Percentiles rank a stretch among this genome's conserved stretches.
These are phyloP conservation scores for Diplosphaera chodatii DNA, from an alignment of 139 green algal species.

Conservation along the genomic window DNA sequence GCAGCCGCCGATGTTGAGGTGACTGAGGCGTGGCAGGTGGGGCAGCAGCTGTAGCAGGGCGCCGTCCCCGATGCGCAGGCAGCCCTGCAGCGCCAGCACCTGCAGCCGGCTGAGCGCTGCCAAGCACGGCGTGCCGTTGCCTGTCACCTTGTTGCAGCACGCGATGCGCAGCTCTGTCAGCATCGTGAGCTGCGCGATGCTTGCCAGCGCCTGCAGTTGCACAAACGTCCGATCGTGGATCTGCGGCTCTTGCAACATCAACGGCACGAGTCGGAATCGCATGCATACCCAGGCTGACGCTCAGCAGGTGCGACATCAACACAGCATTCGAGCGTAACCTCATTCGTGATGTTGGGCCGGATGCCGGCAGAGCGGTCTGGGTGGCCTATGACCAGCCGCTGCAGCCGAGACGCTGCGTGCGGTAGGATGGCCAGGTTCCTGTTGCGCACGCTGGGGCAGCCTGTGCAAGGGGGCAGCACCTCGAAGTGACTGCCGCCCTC, in stretches of 20 bases:
- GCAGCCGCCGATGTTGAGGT: constrained; percentile 8
- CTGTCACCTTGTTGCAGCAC: constrained; percentile 14
- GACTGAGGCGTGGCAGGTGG: constrained; percentile 3
- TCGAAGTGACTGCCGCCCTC: too few relatives aligned
- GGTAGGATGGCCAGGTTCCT: constrained; percentile 13
- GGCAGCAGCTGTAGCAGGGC: constrained; percentile 10
- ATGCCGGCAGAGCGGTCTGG: not conserved
- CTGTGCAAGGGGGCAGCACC: too few relatives aligned
- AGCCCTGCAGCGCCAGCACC: constrained; percentile 7
- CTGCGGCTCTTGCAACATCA: too few relatives aligned
- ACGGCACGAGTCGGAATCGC: too few relatives aligned
- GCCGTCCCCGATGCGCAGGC: constrained; percentile 7
- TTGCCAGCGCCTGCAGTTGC: constrained; percentile 18
- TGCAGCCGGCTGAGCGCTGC: constrained; percentile 1
- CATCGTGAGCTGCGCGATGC: constrained; percentile 7
- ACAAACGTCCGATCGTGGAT: too few relatives aligned
- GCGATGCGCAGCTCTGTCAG: constrained; percentile 3
- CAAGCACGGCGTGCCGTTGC: constrained; percentile 7
- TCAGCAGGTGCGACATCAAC: too few relatives aligned
- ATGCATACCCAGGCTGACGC: too few relatives aligned
- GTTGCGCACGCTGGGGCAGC: constrained; percentile 19
- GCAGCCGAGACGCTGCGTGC: not conserved
- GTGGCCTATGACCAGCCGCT: constrained; percentile 13
- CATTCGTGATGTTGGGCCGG: constrained; percentile 22
- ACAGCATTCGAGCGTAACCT: too few relatives aligned